Base-by-base conservation (phyloP, 2,329 filamentous ascomycete species). In the Dothideomycetidae sp. region DNA sequence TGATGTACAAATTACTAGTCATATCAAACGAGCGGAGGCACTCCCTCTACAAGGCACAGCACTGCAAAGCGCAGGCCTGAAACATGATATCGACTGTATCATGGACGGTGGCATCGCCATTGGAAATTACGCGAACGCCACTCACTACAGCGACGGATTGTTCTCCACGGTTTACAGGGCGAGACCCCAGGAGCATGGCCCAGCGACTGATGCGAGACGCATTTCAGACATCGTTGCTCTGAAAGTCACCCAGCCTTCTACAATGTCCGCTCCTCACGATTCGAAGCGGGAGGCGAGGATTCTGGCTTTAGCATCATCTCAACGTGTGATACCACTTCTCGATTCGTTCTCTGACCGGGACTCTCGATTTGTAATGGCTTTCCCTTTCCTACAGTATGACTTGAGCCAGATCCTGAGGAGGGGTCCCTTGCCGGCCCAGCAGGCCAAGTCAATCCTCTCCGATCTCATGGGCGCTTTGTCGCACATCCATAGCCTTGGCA, bases 131-230 rank as follows among this genome's bases (percentile, higher is more conserved):
- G 58, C 58, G 30, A 66, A 68, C 44, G 73, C 71, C 32, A 55
- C 65, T 13, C 70, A 73, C 54, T 62, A 70, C 49, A 63, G 60
- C 41, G 68, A 73, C 44, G 90, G 90, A 13, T 64, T 88, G 10
- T 90, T 84, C 44, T 90, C 88, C 12, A 73, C 78, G 39, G 75
- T 98, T 35, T 96, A 86, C 61, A 78, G 78, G 48, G 75, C 75
- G 29, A 60, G 64, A 12, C 55, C 59, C 13, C 56, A 55, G 12
- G 17, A 43, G 46, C 53, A 45, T 33, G 44, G 48, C 7, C 31
- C 48, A 13, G 44, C 48, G 11, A 42, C 42, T 10, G 36, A 47
- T 11, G 26, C 5, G 3, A 17, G 21, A 11, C 23, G 33, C 21
- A 43, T 39, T 10, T 37, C 50, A 35, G 34, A 46, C 23, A 16